Evolutionary conservation across 768 basidiomycete genomes (phyloP).

Genomic region (Saitozyma podzolica): DNA sequence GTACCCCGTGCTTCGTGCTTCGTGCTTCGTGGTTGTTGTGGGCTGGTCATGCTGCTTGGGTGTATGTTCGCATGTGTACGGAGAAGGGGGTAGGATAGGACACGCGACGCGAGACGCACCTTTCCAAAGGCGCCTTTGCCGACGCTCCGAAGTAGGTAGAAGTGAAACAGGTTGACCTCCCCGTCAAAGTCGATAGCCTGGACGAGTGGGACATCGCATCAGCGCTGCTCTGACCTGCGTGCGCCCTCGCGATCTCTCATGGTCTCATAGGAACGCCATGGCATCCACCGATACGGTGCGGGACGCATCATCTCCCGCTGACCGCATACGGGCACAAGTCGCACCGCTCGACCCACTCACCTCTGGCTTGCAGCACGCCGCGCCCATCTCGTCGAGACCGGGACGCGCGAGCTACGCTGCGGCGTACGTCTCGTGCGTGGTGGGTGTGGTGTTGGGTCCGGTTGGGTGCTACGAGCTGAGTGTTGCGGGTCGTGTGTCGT

Average conservation of each 20-base stretch:
- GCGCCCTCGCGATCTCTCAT: too few relatives aligned
- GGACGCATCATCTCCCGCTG: too few relatives aligned
- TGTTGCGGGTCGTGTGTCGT: too few relatives aligned
- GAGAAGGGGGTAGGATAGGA: background rate
- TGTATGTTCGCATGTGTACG: too few relatives aligned
- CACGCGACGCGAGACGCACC: constrained; percentile 57
- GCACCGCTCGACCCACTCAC: constrained; percentile 54
- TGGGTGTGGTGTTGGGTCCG: too few relatives aligned
- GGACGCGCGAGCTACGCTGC: too few relatives aligned
- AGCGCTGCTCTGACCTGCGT: too few relatives aligned
- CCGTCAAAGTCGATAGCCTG: constrained; percentile 80
- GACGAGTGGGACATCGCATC: background rate
- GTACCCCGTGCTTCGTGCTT: background rate
- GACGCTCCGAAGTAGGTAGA: constrained; percentile 89
- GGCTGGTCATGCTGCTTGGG: background rate
- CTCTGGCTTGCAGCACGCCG: constrained; percentile 78
- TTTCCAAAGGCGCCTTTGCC: constrained; percentile 99
- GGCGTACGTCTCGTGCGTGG: too few relatives aligned
- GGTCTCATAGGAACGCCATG: background rate
- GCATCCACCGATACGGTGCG: constrained; percentile 1
- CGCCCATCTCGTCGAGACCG: constrained; percentile 62
- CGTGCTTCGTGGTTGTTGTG: background rate
- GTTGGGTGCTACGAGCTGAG: too few relatives aligned
- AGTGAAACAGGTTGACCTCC: constrained; percentile 92
- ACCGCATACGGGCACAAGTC: too few relatives aligned